A percentile compares a stretch with the other conserved stretches of the same genome.
phyloP scores from a whole-genome alignment of 1,139 yeast genomes.

The Pichia norvegensis region DNA sequence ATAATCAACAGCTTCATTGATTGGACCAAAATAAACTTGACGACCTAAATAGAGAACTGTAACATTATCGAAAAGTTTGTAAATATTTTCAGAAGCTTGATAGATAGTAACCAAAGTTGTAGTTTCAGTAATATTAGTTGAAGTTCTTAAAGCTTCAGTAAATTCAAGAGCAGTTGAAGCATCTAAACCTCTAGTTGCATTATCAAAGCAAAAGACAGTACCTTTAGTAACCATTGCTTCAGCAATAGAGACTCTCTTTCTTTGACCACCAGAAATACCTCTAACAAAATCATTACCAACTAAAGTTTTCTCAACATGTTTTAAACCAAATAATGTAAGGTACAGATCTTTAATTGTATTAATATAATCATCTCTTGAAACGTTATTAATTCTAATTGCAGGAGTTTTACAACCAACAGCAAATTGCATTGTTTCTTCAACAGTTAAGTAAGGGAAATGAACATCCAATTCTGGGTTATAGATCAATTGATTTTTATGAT shows the following conservation, averaged over 20 bases:
- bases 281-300: slow-evolving; percentile 67
- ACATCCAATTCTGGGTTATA: slow-evolving; percentile 39
- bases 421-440: slow-evolving; percentile 39
- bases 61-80: slow-evolving; percentile 67
- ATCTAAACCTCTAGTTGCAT: slow-evolving; percentile 69
- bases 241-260: slow-evolving; percentile 73
- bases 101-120: slow-evolving; percentile 72
- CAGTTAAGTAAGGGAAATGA: slow-evolving; percentile 38
- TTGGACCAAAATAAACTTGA: slow-evolving; percentile 67
- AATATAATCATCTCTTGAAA: slow-evolving; percentile 34
- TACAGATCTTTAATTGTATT: slow-evolving; percentile 38
- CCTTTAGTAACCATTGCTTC: slow-evolving; percentile 57
- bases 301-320: slow-evolving; percentile 49
- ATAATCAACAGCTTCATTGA: slow-evolving; percentile 49
- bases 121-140: slow-evolving; percentile 49
- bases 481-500: slow-evolving; percentile 34
- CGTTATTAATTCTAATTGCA: slow-evolving; percentile 32
- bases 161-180: slow-evolving; percentile 78
- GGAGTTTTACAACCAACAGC: slow-evolving; percentile 39
- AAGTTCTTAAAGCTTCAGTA: slow-evolving; percentile 55
- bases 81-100: slow-evolving; percentile 76
- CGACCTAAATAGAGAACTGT: slow-evolving; percentile 67
- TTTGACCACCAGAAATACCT: slow-evolving; percentile 79
- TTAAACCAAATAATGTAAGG: slow-evolving; percentile 45
- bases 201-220: slow-evolving; percentile 62